phyloP scores from a whole-genome alignment of 164 flowering plant species.

The Vitis vinifera region ASM3070453v1 NC_081811.1:22938501-22939000 shows the following conservation, averaged over 20 bases:
- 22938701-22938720: conserved; percentile 68
- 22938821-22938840: conserved; percentile 41
- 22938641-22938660: conserved; percentile 68
- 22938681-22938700: conserved; percentile 60
- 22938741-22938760: conserved; percentile 67
- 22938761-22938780: conserved; percentile 47
- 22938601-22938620: conserved; percentile 61
- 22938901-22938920: conserved; percentile 68
- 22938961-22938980: conserved; percentile 70
- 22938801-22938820: conserved; percentile 17
- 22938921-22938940: conserved; percentile 67
- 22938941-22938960: conserved; percentile 91
- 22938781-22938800: conserved; percentile 34
- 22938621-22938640: conserved; percentile 61
- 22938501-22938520: conserved; percentile 45
- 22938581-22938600: conserved; percentile 50
- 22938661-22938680: conserved; percentile 62
- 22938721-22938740: conserved; percentile 75
- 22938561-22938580: conserved; percentile 66
- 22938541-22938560: conserved; percentile 57
- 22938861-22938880: conserved; percentile 53
- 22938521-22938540: conserved; percentile 77
- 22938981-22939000: conserved; percentile 69
- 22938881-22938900: conserved; percentile 60
- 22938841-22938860: conserved; percentile 43